A percentile compares a stretch with the other conserved stretches of the same genome.
Evolutionary conservation across 2,329 filamentous ascomycete genomes (phyloP).

Genomic region (Metarhizium sp.): DNA sequence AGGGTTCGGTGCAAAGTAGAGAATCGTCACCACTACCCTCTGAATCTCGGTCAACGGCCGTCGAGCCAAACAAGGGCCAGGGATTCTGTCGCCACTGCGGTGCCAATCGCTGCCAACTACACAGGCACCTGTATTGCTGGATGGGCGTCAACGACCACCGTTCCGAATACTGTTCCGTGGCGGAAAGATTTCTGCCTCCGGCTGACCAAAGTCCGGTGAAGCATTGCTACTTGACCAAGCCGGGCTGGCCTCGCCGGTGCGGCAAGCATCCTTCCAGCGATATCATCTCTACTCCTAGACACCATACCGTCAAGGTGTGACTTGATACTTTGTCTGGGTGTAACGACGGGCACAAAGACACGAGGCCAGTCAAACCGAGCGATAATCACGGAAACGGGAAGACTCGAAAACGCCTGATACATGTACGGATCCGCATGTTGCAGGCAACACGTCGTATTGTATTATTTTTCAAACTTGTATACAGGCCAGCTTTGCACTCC

Average conservation of each 20-base stretch:
- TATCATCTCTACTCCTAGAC: background rate
- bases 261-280: background rate
- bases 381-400: too few species aligned
- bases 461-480: too few species aligned
- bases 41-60: background rate
- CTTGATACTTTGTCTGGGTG: too few species aligned
- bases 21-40: background rate
- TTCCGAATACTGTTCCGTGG: background rate
- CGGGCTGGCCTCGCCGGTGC: background rate
- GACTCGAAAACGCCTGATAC: too few species aligned
- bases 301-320: background rate
- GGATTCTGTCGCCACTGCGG: slow-evolving; percentile 1
- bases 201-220: background rate
- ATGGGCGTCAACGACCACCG: background rate
- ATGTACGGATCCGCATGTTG: too few species aligned
- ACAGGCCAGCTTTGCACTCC: too few species aligned
- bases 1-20: too few species aligned
- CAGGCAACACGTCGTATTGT: too few species aligned
- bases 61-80: background rate
- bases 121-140: background rate
- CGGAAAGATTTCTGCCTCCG: background rate
- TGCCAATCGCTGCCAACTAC: background rate
- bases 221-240: background rate
- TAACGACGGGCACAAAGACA: too few species aligned
- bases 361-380: too few species aligned